These are phyloP conservation scores for Stereocaulon alpinum DNA, from an alignment of 495 filamentous ascomycete genomes.

Conservation along the genomic window DNA sequence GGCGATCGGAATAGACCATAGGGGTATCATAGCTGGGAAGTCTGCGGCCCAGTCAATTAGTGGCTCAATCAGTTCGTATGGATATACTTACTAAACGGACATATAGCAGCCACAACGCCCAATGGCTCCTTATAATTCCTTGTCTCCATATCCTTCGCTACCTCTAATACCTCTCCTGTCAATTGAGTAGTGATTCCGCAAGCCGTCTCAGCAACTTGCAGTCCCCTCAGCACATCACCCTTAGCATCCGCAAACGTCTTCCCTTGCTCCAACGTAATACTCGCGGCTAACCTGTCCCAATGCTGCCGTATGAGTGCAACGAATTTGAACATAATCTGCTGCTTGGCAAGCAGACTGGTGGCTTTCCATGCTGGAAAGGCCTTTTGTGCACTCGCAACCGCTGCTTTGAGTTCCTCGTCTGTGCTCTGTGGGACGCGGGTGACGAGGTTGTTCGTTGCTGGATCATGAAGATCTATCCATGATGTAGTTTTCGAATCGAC, in stretches of 20 bases:
- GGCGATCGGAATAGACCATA: slow-evolving; percentile 94
- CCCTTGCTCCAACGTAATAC: slow-evolving; percentile 95
- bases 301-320: slow-evolving; percentile 80
- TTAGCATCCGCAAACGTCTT: slow-evolving; percentile 96
- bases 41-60: slow-evolving; percentile 39
- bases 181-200: slow-evolving; percentile 91
- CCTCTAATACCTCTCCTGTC: slow-evolving; percentile 89
- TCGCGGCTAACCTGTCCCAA: slow-evolving; percentile 91
- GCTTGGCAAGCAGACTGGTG: slow-evolving; percentile 71
- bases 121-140: slow-evolving; percentile 84
- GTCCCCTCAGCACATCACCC: slow-evolving; percentile 87
- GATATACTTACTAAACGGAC: slow-evolving; percentile 81
- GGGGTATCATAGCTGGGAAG: slow-evolving; percentile 98
- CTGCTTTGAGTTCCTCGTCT: slow-evolving; percentile 76
- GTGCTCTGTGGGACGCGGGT: slow-evolving; percentile 97
- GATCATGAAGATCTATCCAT: slow-evolving; percentile 91
- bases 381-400: slow-evolving; percentile 76
- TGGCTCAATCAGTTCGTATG: not conserved
- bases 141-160: slow-evolving; percentile 99
- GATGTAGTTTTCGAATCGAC: slow-evolving; percentile 58
- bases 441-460: slow-evolving; percentile 94
- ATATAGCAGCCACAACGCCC: slow-evolving; percentile 92
- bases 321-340: slow-evolving; percentile 98
- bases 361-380: slow-evolving; percentile 83
- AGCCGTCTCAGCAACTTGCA: slow-evolving; percentile 95